Percentiles rank a stretch among this genome's conserved stretches.
These are phyloP conservation scores for Wickerhamiella lipophila DNA, from an alignment of 805 yeast genomes.

Conservation along the genomic window DNA sequence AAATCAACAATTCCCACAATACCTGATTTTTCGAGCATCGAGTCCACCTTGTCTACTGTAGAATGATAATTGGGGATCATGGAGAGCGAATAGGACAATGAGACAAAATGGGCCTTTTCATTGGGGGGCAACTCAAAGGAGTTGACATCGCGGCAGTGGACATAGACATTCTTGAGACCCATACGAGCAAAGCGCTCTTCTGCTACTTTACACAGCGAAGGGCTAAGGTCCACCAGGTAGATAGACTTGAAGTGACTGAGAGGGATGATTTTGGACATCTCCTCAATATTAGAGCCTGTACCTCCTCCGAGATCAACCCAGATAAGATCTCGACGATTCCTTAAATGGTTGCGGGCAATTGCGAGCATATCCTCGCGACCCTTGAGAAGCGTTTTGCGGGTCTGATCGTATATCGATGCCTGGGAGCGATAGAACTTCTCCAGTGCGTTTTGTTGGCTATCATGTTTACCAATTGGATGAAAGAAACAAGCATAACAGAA, in stretches of 20 bases:
- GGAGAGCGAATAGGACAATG: constrained; percentile 69
- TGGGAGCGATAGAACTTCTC: constrained; percentile 66
- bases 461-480: constrained; percentile 39
- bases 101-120: constrained; percentile 49
- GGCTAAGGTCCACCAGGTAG: constrained; percentile 63
- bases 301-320: constrained; percentile 60
- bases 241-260: constrained; percentile 46
- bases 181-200: constrained; percentile 38
- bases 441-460: constrained; percentile 45
- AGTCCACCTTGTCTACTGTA: constrained; percentile 53
- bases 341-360: constrained; percentile 46
- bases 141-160: constrained; percentile 63
- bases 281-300: constrained; percentile 70
- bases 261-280: constrained; percentile 47
- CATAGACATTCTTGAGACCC: constrained; percentile 49
- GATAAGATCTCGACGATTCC: constrained; percentile 25
- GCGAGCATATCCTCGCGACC: constrained; percentile 56
- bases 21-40: constrained; percentile 44
- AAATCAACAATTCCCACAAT: constrained; percentile 63
- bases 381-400: constrained; percentile 51
- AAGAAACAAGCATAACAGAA: constrained; percentile 44
- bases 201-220: constrained; percentile 66
- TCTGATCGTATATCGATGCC: constrained; percentile 63
- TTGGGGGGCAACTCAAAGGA: constrained; percentile 42
- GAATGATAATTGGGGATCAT: constrained; percentile 80